Evolutionary conservation across 768 basidiomycete species (phyloP), one percentile per base, ranked within the genome.

Genomic region (Ramaria sp.): DNA sequence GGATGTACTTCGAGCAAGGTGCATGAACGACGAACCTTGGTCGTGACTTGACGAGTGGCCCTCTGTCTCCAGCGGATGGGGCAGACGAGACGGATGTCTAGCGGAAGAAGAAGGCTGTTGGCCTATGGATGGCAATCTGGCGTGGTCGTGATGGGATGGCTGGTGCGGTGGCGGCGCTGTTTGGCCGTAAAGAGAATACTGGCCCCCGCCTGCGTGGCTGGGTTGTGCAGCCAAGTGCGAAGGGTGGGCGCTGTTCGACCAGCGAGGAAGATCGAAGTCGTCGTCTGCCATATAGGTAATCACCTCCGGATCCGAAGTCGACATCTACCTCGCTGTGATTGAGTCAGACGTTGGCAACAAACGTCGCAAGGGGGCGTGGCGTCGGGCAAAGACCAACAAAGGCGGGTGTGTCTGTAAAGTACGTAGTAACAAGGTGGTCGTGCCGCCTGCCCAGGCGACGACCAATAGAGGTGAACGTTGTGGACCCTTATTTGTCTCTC

Each of bases 211-310:
- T 70, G 79, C 73, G 47, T 72, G 69, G 1, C 72, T 69, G 27
- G 49, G 27, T 24, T 51, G 59, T 0, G 72, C 70, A 1, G 73
- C 67, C 57, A 77, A 73, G 20, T 48, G 45, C 3, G 55, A 46
- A 64, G 72, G 67, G 43, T 69, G 67, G 34, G 71, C 66, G 75
- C 75, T 13, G 76, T 74, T 61, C 75, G 76, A 57, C 78, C 76
- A 79, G 65, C 78, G 78, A 60, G 79, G 78, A 57, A 79, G 78
- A 69, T 88, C 86, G 72, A 87, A 90, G 73, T 80, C 81, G 75
- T 88, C 86, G 82, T 87, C 86, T 65, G 82, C 55, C 55, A 57
- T 57, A 49, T 57, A 57, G 37, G 55, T 57, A 27, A 57, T 57
- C 46, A 57, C 55, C 27, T 57, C 55, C 20, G 46, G 55, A 41